Base-by-base conservation (phyloP, 352 stramenopile genomes). In the Globisporangium acanthophoron region DNA sequence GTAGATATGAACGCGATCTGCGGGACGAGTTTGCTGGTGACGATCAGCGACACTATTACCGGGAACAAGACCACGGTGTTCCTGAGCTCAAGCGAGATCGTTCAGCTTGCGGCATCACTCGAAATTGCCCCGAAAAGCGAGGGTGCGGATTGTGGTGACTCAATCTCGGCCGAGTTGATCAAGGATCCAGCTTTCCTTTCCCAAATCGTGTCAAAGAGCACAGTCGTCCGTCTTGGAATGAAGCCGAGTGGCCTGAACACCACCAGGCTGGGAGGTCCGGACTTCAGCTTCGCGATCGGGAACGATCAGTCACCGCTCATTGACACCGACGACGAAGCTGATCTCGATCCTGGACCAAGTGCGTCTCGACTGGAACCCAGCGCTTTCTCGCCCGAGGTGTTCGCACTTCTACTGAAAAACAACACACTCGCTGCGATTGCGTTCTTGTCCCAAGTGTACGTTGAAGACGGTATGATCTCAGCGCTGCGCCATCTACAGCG, bases 381-480 rank as follows among this genome's bases (percentile, higher is more conserved):
- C 56, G 15, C 54, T 56, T 54, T 44, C 44, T 52, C 24, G 20
- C 35, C 56, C 5, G 65, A 71, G 6, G 47, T 78, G 3, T 44
- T 62, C 31, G 8, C 53, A 15, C 40, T 77, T 11, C 20, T 85
- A 0, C 41, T 62, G 20, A 24, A 54, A 0, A 84, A 67, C 49
- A 69, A 56, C 21, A 39, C 57, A 5, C 56, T 81, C 31, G 70
- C 66, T 0, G 64, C 66, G 21, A 50, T 85, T 11, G 75, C 71
- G 3, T 70, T 85, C 18, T 54, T 92, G 31, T 65, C 72, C 0
- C 74, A 79, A n/a, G 65, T 68, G 24, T 76, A 81, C 49, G 67
- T 69, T 3, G 73, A 87, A 24, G 67, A 86, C 31, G 67, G 49
- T 0, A 53, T 77, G 0, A 33, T 74, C 4, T 70, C 66, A 1